Conservation (phyloP, 2,329 filamentous ascomycete genomes). For the Fusarium penzigii region DNA sequence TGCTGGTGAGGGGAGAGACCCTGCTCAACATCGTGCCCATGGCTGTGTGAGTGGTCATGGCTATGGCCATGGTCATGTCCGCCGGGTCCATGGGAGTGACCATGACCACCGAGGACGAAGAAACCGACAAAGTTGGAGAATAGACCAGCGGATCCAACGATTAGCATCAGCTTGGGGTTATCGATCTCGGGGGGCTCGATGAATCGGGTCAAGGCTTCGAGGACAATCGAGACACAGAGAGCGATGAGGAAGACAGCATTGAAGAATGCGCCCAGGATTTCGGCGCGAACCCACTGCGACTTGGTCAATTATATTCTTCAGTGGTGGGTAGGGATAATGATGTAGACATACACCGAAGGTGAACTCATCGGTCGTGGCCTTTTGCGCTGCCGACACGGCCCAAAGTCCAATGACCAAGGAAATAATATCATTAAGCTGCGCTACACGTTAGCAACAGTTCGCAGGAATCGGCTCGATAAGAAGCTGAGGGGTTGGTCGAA, state of each 20-base stretch:
- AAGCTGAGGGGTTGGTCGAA: constrained; percentile 28
- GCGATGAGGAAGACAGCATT: constrained; percentile 98
- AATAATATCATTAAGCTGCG: constrained; percentile 91
- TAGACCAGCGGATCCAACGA: constrained; percentile 84
- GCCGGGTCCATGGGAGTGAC: constrained; percentile 72
- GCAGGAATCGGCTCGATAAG: constrained; percentile 1
- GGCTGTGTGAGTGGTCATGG: constrained; percentile 42
- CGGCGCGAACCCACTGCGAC: constrained; percentile 85
- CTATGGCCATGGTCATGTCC: constrained; percentile 50
- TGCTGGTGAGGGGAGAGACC: constrained; percentile 46
- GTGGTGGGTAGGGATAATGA: neutral
- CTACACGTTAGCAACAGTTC: constrained; percentile 12
- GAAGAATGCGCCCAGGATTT: constrained; percentile 93
- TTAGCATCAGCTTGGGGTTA: constrained; percentile 83
- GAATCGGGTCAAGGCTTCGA: constrained; percentile 91
- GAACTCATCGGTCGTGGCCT: constrained; percentile 84
- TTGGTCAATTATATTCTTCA: constrained; percentile 22
- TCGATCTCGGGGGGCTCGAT: constrained; percentile 86
- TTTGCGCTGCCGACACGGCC: constrained; percentile 88
- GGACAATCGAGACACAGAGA: constrained; percentile 91
- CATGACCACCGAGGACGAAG: constrained; percentile 89
- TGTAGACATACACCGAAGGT: constrained; percentile 78
- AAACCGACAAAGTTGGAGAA: constrained; percentile 88
- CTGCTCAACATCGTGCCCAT: constrained; percentile 50
- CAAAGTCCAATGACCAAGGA: constrained; percentile 90